Percentiles rank a stretch among this genome's conserved stretches.
These are phyloP conservation scores for Fusarium sp. DNA, from an alignment of 2,329 filamentous ascomycete species.

Conservation along the genomic window DNA sequence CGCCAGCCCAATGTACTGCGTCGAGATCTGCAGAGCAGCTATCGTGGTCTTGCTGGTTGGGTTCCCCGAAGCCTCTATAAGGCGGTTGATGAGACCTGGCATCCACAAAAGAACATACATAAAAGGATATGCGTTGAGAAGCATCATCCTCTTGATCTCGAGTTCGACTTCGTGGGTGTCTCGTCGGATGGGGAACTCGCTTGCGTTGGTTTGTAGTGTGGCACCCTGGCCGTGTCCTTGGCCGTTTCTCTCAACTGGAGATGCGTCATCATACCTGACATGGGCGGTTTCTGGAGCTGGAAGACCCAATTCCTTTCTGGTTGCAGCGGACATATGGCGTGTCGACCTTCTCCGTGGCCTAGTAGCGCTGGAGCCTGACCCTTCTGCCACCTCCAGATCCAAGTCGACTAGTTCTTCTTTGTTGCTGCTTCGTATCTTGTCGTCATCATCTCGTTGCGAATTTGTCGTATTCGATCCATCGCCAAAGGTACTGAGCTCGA, in stretches of 20 bases:
- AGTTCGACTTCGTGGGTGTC: conserved; percentile 28
- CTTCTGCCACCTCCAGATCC: background rate
- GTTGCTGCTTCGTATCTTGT: background rate
- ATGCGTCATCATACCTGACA: background rate
- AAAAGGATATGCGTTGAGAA: conserved; percentile 42
- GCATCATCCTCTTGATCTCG: conserved; percentile 43
- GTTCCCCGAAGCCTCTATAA: conserved; percentile 35
- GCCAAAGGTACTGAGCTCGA: conserved; percentile 21
- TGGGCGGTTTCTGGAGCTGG: background rate
- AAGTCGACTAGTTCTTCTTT: background rate
- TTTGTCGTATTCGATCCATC: background rate
- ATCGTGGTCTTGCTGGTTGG: conserved; percentile 19
- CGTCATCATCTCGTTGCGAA: background rate
- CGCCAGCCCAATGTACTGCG: conserved; percentile 39
- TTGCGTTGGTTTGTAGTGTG: conserved; percentile 33
- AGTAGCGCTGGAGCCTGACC: background rate
- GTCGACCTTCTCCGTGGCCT: background rate
- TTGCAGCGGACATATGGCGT: background rate
- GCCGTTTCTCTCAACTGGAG: background rate
- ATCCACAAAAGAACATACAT: conserved; percentile 42
- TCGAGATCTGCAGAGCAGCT: conserved; percentile 35
- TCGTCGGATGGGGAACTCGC: conserved; percentile 41
- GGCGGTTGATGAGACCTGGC: conserved; percentile 37
- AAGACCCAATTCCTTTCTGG: background rate
- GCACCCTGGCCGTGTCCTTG: background rate